Evolutionary conservation across 306 rosid genomes (phyloP).

Genomic region (Inga laurina): DNA sequence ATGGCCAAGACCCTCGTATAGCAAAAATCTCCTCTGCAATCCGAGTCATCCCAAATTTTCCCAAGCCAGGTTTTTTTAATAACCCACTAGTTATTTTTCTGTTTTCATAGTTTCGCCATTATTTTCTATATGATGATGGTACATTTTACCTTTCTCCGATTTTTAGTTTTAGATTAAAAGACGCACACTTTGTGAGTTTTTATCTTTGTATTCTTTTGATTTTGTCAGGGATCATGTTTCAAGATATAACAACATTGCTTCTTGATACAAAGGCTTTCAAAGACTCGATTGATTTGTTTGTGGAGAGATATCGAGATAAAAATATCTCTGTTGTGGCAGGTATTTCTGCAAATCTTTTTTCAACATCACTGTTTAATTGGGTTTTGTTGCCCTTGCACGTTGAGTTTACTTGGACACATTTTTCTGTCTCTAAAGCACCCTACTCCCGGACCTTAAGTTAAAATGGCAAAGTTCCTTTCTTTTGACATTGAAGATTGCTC

Average conservation of each 20-base stretch:
- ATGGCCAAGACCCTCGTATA: slow-evolving; percentile 63
- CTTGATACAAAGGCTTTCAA: slow-evolving; percentile 87
- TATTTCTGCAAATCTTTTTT: slow-evolving; percentile 27
- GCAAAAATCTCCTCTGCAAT: slow-evolving; percentile 70
- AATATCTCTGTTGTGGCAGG: slow-evolving; percentile 93
- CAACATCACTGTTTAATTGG: slow-evolving; percentile 1
- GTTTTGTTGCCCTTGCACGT: not conserved
- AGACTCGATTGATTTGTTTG: slow-evolving; percentile 91
- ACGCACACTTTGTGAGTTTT: not conserved
- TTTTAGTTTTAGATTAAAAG: not conserved
- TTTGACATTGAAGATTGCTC: slow-evolving; percentile 6
- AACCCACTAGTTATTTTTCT: not conserved
- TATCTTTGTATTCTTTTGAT: not conserved
- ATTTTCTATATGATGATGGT: not conserved
- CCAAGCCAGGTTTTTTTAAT: slow-evolving; percentile 70
- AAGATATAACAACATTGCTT: slow-evolving; percentile 93
- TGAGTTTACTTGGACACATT: not conserved
- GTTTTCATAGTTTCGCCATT: slow-evolving; percentile 5
- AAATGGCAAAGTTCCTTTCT: not conserved
- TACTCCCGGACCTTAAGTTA: not conserved
- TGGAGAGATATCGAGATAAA: slow-evolving; percentile 87
- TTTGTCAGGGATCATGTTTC: slow-evolving; percentile 87
- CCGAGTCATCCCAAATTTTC: slow-evolving; percentile 89
- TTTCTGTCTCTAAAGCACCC: not conserved
- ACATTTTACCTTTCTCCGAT: slow-evolving; percentile 21